Conservation (phyloP, 495 filamentous ascomycete species). For the Bacidia gigantensis region DNA sequence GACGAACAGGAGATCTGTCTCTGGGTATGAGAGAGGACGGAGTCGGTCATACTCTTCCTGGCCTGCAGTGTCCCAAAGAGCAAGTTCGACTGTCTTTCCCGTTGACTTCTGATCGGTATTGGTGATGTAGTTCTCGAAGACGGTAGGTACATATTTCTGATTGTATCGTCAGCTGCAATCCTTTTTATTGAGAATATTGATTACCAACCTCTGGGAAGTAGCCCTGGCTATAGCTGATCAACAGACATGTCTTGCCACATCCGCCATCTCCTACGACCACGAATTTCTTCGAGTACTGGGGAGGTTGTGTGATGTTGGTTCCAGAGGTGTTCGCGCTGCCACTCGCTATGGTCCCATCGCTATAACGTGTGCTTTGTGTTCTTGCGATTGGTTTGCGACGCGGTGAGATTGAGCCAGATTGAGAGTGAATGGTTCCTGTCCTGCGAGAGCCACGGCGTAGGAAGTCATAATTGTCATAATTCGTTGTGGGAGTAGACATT, state of each 20-base stretch:
- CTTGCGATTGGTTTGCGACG: slow-evolving; percentile 36
- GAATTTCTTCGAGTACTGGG: slow-evolving; percentile 94
- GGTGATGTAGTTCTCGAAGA: slow-evolving; percentile 99
- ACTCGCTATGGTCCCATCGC: slow-evolving; percentile 76
- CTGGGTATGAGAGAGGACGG: slow-evolving; percentile 89
- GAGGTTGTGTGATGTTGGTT: slow-evolving; percentile 76
- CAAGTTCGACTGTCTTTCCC: slow-evolving; percentile 89
- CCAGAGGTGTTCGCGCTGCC: slow-evolving; percentile 48
- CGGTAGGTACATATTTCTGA: slow-evolving; percentile 98
- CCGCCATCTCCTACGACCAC: slow-evolving; percentile 97
- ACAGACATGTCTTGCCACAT: slow-evolving; percentile 94
- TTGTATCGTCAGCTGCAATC: slow-evolving; percentile 8
- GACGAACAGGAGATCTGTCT: slow-evolving; percentile 94
- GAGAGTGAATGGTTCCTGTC: slow-evolving; percentile 27
- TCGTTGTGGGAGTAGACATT: slow-evolving; percentile 2
- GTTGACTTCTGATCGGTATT: slow-evolving; percentile 74
- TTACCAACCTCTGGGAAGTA: slow-evolving; percentile 99
- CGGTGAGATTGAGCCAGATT: slow-evolving; percentile 32
- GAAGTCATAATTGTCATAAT: slow-evolving; percentile 37
- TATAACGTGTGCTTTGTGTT: slow-evolving; percentile 47
- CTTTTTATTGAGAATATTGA: slow-evolving; percentile 32
- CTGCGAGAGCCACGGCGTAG: slow-evolving; percentile 32
- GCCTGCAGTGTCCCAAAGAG: slow-evolving; percentile 95
- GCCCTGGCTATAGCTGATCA: slow-evolving; percentile 96
- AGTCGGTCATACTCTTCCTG: slow-evolving; percentile 98